Percentiles rank a stretch among this genome's conserved stretches.
phyloP scores from a whole-genome alignment of 129 eudicot species.

The Flaveria sonorensis region DNA sequence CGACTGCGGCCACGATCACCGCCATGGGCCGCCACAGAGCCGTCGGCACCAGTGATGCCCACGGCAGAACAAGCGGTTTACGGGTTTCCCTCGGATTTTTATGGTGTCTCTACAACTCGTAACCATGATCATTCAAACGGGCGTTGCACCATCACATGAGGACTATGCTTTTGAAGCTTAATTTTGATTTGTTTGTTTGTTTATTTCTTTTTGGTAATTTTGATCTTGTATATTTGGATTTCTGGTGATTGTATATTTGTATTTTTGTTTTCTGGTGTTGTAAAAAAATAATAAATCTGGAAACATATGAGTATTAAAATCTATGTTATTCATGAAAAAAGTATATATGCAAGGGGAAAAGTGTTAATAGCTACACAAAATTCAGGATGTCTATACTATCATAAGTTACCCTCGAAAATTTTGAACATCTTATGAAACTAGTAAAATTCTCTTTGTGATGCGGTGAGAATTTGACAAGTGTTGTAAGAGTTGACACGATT shows the following conservation, averaged over 20 bases:
- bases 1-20: conserved; percentile 11
- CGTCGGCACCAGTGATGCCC: conserved; percentile 22
- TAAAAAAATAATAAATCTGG: conserved; percentile 5
- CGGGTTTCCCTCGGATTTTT: conserved; percentile 19
- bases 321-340: too few species aligned
- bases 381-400: too few species aligned
- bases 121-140: conserved; percentile 13
- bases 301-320: neutral
- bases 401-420: too few species aligned
- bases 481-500: too few species aligned
- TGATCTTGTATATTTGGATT: neutral
- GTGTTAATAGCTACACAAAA: too few species aligned
- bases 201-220: neutral
- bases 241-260: neutral
- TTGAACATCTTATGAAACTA: too few species aligned
- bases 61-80: conserved; percentile 10
- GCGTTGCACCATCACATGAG: conserved; percentile 26
- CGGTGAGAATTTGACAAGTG: too few species aligned
- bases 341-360: too few species aligned
- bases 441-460: too few species aligned
- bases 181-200: neutral
- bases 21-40: conserved; percentile 16
- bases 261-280: neutral
- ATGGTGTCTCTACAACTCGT: neutral
- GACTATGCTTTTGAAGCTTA: neutral